Evolutionary conservation across 2,329 filamentous ascomycete species (phyloP).

Genomic region (Fusarium concolor): DNA sequence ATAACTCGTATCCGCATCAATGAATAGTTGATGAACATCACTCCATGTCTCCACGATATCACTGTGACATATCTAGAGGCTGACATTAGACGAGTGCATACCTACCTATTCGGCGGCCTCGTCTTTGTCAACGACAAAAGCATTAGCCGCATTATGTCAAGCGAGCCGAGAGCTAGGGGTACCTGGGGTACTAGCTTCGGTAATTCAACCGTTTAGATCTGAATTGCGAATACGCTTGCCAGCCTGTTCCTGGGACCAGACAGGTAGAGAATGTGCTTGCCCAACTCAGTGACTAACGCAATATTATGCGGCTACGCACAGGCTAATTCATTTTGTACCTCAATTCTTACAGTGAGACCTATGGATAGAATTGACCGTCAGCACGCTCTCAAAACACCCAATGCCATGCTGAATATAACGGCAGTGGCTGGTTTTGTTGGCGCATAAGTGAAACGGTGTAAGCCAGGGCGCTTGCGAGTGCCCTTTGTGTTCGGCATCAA

Average conservation of each 20-base stretch:
- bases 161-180: constrained; percentile 1
- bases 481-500: constrained; percentile 4
- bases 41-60: not conserved
- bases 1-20: constrained; percentile 1
- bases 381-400: not conserved
- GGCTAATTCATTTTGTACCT: not conserved
- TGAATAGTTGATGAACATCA: too few relatives aligned
- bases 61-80: not conserved
- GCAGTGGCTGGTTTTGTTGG: constrained; percentile 1
- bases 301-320: not conserved
- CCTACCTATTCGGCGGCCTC: constrained; percentile 3
- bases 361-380: not conserved
- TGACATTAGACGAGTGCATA: not conserved
- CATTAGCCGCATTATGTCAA: not conserved
- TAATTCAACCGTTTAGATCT: constrained; percentile 20
- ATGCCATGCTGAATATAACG: not conserved
- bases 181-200: constrained; percentile 16
- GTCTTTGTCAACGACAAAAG: not conserved
- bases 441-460: constrained; percentile 13
- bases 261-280: not conserved
- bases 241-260: too few relatives aligned
- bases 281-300: not conserved
- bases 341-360: constrained; percentile 1
- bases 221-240: constrained; percentile 1
- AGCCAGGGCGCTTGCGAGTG: not conserved